Percentiles rank a stretch among this genome's conserved stretches.
Evolutionary conservation across 345 rosid genomes (phyloP).

Genomic region (Populus simonii): DNA sequence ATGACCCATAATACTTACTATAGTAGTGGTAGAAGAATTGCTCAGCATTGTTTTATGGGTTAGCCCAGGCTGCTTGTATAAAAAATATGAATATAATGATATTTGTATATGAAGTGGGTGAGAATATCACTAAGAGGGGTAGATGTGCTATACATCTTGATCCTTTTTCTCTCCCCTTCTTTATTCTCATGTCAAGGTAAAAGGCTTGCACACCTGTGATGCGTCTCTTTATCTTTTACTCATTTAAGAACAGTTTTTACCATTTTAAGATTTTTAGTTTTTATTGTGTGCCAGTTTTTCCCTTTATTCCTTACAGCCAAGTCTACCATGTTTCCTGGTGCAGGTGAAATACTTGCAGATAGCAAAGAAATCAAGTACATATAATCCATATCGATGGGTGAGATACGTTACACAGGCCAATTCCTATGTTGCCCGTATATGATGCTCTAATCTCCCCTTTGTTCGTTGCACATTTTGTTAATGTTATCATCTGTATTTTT

Average conservation of each 20-base stretch:
- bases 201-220: not conserved
- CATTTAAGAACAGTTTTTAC: not conserved
- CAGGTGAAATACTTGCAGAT: slow-evolving; percentile 99
- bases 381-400: slow-evolving; percentile 97
- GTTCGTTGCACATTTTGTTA: not conserved
- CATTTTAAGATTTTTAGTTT: not conserved
- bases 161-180: too few species aligned
- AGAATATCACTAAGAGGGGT: not conserved
- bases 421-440: slow-evolving; percentile 85
- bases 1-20: not conserved
- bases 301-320: not conserved
- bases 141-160: not conserved
- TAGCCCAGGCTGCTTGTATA: not conserved
- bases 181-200: too few species aligned
- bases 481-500: too few species aligned
- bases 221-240: not conserved
- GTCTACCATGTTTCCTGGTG: slow-evolving; percentile 12
- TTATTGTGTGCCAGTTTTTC: not conserved
- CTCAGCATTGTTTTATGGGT: not conserved
- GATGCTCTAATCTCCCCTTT: not conserved
- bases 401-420: slow-evolving; percentile 98
- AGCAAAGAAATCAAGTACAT: slow-evolving; percentile 75
- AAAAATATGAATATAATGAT: too few species aligned
- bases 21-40: not conserved
- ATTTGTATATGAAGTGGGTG: not conserved